A percentile compares a stretch with the other conserved stretches of the same genome.
These are phyloP conservation scores for Coemansia asiatica DNA, from an alignment of 192 early-diverging fungal species.

Conservation along the genomic window DNA sequence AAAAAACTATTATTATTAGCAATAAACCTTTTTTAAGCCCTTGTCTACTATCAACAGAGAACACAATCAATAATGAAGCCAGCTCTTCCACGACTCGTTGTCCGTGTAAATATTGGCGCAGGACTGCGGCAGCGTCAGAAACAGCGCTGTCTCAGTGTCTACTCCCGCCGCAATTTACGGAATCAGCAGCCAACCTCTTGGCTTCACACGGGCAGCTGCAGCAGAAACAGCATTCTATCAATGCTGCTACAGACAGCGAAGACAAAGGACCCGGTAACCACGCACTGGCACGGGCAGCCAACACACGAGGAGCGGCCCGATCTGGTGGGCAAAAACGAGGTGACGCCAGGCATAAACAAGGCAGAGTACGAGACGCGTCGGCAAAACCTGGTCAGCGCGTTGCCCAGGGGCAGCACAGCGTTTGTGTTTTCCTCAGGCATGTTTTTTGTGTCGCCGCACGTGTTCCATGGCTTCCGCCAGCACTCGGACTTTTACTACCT, in stretches of 20 bases:
- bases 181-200: background rate
- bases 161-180: background rate
- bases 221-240: constrained; percentile 22
- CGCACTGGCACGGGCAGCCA: constrained; percentile 72
- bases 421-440: constrained; percentile 74
- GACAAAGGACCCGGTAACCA: constrained; percentile 42
- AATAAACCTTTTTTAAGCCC: background rate
- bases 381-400: constrained; percentile 58
- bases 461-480: constrained; percentile 95
- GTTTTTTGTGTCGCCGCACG: constrained; percentile 83
- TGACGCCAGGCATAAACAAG: constrained; percentile 75
- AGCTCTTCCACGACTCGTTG: background rate
- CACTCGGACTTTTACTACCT: constrained; percentile 90
- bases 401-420: constrained; percentile 67
- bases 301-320: constrained; percentile 81
- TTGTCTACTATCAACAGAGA: background rate
- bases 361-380: constrained; percentile 80
- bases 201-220: constrained; percentile 4
- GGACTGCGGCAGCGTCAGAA: background rate
- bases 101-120: background rate
- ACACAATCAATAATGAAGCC: background rate
- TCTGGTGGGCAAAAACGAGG: constrained; percentile 70
- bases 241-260: constrained; percentile 44
- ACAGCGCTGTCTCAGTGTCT: background rate
- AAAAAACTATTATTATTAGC: background rate